Conservation (phyloP, 2,329 filamentous ascomycete genomes). For the Bipolaris zeicola region DNA sequence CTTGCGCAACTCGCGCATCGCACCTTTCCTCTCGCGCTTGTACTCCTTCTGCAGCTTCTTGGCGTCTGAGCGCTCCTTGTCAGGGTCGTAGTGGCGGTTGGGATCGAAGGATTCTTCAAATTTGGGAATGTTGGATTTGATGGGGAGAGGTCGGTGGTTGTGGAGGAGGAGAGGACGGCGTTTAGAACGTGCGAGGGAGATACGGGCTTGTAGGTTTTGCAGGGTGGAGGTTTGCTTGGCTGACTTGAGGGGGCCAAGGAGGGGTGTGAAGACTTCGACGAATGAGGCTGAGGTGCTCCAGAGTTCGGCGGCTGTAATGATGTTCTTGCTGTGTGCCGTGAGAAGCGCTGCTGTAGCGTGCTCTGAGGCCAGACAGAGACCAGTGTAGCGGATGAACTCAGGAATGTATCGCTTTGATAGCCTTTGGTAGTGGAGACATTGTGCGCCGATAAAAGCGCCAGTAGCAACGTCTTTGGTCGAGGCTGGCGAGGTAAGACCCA, state of each 20-base stretch:
- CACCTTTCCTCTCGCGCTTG: constrained; percentile 94
- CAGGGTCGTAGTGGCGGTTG: constrained; percentile 94
- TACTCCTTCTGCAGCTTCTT: constrained; percentile 86
- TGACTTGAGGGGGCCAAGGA: constrained; percentile 45
- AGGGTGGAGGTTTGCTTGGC: constrained; percentile 56
- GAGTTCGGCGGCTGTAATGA: constrained; percentile 70
- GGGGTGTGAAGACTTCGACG: constrained; percentile 75
- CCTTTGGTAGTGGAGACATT: constrained; percentile 81
- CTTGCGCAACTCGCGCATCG: constrained; percentile 90
- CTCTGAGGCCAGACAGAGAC: constrained; percentile 68
- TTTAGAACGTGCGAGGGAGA: constrained; percentile 65
- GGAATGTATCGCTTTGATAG: constrained; percentile 87
- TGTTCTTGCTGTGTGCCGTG: constrained; percentile 66
- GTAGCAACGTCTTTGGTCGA: constrained; percentile 69
- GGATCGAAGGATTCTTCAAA: constrained; percentile 97
- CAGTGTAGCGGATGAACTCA: constrained; percentile 80
- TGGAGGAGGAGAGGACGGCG: constrained; percentile 86
- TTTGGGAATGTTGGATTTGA: constrained; percentile 87
- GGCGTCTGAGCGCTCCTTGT: constrained; percentile 84
- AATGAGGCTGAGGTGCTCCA: constrained; percentile 79
- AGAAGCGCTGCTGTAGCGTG: constrained; percentile 56
- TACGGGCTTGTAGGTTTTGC: constrained; percentile 65
- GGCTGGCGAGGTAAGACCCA: constrained; percentile 76
- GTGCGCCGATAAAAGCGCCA: constrained; percentile 78
- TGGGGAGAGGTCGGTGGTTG: constrained; percentile 84